These are phyloP conservation scores for Pseudopithomyces maydicus DNA, from an alignment of 2,329 filamentous ascomycete species.

Conservation along the genomic window DNA sequence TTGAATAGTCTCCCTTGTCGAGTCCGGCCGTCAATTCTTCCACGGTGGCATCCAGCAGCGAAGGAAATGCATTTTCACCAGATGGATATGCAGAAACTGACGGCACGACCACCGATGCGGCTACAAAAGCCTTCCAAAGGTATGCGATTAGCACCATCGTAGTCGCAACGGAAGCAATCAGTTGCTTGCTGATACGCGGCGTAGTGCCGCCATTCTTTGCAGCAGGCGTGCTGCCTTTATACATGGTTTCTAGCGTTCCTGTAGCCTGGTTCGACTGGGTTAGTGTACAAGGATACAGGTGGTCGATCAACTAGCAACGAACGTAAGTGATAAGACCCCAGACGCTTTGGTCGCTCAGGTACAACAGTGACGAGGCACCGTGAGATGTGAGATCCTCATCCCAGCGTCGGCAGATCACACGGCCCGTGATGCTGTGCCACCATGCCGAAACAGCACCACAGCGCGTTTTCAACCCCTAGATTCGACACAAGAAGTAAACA, in stretches of 20 bases:
- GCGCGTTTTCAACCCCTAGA: background rate
- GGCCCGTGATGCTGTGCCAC: background rate
- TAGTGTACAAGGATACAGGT: conserved; percentile 3
- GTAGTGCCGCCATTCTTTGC: background rate
- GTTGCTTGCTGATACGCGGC: background rate
- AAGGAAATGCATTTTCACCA: conserved; percentile 27
- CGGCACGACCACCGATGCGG: conserved; percentile 21
- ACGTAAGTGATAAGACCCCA: conserved; percentile 6
- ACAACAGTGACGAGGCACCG: too few relatives aligned
- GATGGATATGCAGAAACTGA: conserved; percentile 14
- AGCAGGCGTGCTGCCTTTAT: background rate
- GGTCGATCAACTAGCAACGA: background rate
- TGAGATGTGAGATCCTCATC: background rate
- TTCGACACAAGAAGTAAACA: background rate
- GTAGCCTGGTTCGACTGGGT: background rate
- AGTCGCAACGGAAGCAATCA: background rate
- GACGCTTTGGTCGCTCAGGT: background rate
- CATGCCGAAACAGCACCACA: conserved; percentile 2
- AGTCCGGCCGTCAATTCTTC: conserved; percentile 59
- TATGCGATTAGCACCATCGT: conserved; percentile 13
- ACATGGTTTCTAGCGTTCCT: background rate
- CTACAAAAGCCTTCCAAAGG: conserved; percentile 19
- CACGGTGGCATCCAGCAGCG: conserved; percentile 56
- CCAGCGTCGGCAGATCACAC: background rate
- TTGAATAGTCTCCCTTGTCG: conserved; percentile 57